These are phyloP conservation scores for Nadsonia commutata DNA, from an alignment of 1,139 yeast species.

Conservation along the genomic window DNA sequence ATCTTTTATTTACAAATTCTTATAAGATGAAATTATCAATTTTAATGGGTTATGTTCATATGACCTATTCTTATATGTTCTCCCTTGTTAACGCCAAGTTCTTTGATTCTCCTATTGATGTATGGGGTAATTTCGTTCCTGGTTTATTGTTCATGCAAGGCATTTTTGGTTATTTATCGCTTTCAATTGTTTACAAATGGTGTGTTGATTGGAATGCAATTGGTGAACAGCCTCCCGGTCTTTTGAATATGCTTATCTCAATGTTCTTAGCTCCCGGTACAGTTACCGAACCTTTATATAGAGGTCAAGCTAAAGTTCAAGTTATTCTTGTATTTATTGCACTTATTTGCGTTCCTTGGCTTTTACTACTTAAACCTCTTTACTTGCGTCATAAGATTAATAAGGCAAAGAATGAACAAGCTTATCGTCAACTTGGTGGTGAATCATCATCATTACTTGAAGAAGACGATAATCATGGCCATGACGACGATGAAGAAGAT, in stretches of 20 bases:
- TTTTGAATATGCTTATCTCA: conserved; percentile 84
- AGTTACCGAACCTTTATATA: conserved; percentile 67
- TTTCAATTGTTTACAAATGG: conserved; percentile 90
- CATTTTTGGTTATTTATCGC: conserved; percentile 79
- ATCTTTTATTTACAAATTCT: conserved; percentile 77
- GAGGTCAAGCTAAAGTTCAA: conserved; percentile 76
- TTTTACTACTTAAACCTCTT: conserved; percentile 72
- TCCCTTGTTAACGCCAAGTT: conserved; percentile 70
- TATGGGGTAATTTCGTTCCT: conserved; percentile 86
- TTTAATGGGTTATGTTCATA: conserved; percentile 85
- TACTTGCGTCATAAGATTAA: conserved; percentile 38
- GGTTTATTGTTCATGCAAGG: conserved; percentile 90
- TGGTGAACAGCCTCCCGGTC: conserved; percentile 74
- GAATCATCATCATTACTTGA: conserved; percentile 9
- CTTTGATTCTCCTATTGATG: conserved; percentile 67
- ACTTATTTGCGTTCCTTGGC: conserved; percentile 86
- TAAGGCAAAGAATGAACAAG: conserved; percentile 12
- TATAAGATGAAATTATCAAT: conserved; percentile 94
- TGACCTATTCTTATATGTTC: conserved; percentile 79
- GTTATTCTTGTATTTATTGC: conserved; percentile 61
- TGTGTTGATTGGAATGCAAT: conserved; percentile 74
- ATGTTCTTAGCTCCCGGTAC: conserved; percentile 93
- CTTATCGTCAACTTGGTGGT: conserved; percentile 5
- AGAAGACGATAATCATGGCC: conserved; percentile 11
- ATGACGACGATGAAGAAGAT: conserved; percentile 21